Base-by-base conservation (phyloP, 176 grass and related monocot genomes). In the Paspalum notatum region DNA sequence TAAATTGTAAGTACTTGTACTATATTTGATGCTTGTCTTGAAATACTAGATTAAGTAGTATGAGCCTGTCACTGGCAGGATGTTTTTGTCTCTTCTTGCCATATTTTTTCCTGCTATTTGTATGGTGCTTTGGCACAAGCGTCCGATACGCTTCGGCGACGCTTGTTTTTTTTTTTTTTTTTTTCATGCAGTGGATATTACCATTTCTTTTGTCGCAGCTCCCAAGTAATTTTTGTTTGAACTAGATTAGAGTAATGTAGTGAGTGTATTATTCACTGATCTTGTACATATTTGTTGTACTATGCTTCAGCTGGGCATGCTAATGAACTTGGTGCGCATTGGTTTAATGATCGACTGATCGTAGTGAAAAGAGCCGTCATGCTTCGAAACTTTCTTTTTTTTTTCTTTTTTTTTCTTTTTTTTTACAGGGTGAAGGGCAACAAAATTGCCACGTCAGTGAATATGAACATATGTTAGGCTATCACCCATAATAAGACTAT, bases 1-100 rank as follows among this genome's bases (percentile, higher is more conserved):
- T 61, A 50, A 60, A 49, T 40, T 59, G 82, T 76, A n/a, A n/a
- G n/a, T n/a, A 76, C 82, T 68, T 7, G 43, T 58, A 68, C 73
- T 54, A 25, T 67, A 80, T 64, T 77, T 46, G 82, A 39, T 32
- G 32, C 15, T 56, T 79, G 42, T 58, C 45, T 44, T 80, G 77
- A 52, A 38, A 82, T 66, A 68, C 68, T 68, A 50, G 54, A 18
- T 87, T 38, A 78, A 18, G 16, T 41, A 55, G 3, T 40, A 59
- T 54, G 3, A 62, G 12, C 25, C 25, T 62, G 59, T 1, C 12
- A 1, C 38, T 42, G 17, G 11, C 68, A 12, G 81, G 1, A 9
- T 25, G 62, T 18, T 80, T 78, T 84, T 80, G 53, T 84, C 75
- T 60, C 18, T 71, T 81, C 8, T 70, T 84, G 76, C 43, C 24